phyloP scores from a whole-genome alignment of 306 rosid genomes.

The Vicia sativa region DNA sequence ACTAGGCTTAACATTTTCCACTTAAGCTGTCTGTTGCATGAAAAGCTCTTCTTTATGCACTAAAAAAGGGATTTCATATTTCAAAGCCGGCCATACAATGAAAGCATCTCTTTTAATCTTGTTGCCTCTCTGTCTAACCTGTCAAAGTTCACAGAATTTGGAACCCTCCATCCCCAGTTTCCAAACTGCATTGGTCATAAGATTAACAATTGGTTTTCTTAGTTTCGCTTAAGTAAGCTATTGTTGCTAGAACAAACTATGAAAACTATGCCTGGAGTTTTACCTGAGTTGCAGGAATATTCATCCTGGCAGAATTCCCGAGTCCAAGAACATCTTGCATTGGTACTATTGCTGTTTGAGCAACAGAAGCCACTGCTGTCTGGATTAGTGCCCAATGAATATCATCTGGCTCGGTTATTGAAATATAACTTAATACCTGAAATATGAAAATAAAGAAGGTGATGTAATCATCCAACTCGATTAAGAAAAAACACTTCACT shows the following conservation, averaged over 20 bases:
- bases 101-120: constrained; percentile 61
- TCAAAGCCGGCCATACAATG: constrained; percentile 76
- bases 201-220: constrained; percentile 24
- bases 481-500: constrained; percentile 17
- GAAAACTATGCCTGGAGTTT: constrained; percentile 19
- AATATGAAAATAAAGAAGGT: constrained; percentile 21
- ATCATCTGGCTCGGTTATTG: constrained; percentile 59
- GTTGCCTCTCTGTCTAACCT: constrained; percentile 67
- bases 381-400: constrained; percentile 75
- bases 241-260: not conserved
- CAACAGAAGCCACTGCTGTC: constrained; percentile 70
- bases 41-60: constrained; percentile 28
- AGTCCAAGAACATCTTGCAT: constrained; percentile 90
- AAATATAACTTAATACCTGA: constrained; percentile 76
- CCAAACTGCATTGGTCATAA: constrained; percentile 60
- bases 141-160: constrained; percentile 69
- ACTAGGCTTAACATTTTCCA: constrained; percentile 8
- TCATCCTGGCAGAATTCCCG: constrained; percentile 91
- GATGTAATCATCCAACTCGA: constrained; percentile 24
- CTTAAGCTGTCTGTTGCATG: constrained; percentile 9
- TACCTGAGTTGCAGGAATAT: constrained; percentile 97
- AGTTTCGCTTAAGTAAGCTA: constrained; percentile 3
- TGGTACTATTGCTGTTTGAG: constrained; percentile 80
- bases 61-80: constrained; percentile 33
- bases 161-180: constrained; percentile 93